Base-by-base conservation (phyloP, 345 rosid genomes). In the Gossypium sturtianum region DNA sequence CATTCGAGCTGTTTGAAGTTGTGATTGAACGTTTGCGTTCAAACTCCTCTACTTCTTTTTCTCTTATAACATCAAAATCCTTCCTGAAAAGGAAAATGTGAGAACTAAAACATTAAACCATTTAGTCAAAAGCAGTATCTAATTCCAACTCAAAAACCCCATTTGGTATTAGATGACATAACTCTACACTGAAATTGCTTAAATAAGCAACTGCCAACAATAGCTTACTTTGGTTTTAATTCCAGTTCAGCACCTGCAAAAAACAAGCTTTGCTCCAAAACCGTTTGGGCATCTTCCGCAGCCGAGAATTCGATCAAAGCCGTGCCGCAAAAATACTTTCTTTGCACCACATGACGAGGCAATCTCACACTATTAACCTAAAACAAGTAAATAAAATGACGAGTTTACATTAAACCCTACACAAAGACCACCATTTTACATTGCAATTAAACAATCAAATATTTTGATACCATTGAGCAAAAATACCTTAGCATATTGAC, bases 311-410 rank as follows among this genome's bases (percentile, higher is more conserved):
- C 99, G 52, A 95, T 75, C 89, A 93, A 79, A 75, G 92, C 97
- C 79, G 92, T 86, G 41, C 99, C 99, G 80, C 84, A 85, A 79
- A 93, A 89, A 13, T 86, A 72, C 78, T 85, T 88, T 44, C 84
- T 80, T 77, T 93, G 93, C 57, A 84, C 92, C 22, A 88, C 87
- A 85, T 87, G 97, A 58, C 88, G 91, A 77, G 99, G 98, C 86
- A 95, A 65, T 81, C 98, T 93, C 83, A 95, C 90, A 74, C 98
- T 93, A 72, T 85, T 87, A 38, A 95, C 93, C 99, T 93, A 86
- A 23, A 79, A 80, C 0, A 53, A 25, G 29, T 15, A 56, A 34
- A 68, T 11, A 60, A 9, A 16, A 57, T 38, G 52, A 52, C 20
- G 47, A 81, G 11, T 6, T 27, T 20, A 13, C 23, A 53, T 38